Percentiles rank a stretch among this genome's conserved stretches.
Conservation (phyloP, 345 rosid species). For the Syzygium jambos region DNA sequence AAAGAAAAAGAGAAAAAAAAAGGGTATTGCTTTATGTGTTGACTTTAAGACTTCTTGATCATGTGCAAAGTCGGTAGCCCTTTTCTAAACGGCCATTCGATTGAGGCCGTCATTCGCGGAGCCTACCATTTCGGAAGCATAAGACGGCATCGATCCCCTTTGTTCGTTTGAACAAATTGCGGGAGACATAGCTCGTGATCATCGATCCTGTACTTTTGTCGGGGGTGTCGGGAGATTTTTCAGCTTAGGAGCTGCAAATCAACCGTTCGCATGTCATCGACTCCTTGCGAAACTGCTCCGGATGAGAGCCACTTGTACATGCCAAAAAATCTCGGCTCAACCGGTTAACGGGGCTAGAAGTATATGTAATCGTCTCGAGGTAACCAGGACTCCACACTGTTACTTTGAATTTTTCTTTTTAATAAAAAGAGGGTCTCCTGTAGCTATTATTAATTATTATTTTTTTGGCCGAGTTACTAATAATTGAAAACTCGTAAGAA, state of each 20-base stretch:
- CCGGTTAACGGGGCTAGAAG: accelerated
- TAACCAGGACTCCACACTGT: no score
- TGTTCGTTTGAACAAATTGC: no score
- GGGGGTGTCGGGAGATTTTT: background rate
- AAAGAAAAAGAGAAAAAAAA: no score
- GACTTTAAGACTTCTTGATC: background rate
- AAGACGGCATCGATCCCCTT: no score
- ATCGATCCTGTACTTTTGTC: accelerated
- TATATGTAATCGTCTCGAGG: no score
- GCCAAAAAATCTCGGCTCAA: no score
- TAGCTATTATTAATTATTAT: background rate
- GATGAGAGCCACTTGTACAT: background rate
- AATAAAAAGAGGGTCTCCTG: no score
- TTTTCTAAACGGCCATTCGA: no score
- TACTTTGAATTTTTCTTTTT: background rate
- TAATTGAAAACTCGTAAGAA: background rate
- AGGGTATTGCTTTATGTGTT: background rate
- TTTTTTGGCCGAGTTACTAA: background rate
- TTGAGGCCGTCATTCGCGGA: no score
- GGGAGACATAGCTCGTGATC: background rate
- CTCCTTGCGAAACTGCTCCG: background rate
- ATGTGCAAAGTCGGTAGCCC: no score
- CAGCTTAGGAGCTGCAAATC: background rate
- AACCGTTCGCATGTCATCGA: accelerated
- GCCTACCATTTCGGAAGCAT: no score